Evolutionary conservation across 805 yeast species (phyloP).

Genomic region (Wickerhamiella musiphila): DNA sequence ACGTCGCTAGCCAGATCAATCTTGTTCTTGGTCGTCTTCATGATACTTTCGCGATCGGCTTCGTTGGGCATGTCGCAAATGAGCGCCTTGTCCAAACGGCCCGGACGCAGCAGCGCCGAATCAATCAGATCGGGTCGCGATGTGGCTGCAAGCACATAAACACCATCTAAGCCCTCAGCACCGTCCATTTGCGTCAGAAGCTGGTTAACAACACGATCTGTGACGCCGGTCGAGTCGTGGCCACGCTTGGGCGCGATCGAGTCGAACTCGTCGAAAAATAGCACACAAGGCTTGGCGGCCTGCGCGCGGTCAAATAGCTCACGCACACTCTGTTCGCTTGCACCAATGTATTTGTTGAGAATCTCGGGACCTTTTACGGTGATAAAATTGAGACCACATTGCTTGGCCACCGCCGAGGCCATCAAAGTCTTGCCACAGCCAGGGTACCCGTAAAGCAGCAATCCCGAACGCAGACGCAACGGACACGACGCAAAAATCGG

Average conservation of each 20-base stretch:
- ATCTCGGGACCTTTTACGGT: conserved; percentile 94
- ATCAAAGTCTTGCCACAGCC: conserved; percentile 93
- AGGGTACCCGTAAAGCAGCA: conserved; percentile 83
- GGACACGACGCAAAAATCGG: conserved; percentile 89
- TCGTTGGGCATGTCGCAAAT: conserved; percentile 72
- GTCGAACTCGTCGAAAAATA: conserved; percentile 91
- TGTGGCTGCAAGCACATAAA: conserved; percentile 90
- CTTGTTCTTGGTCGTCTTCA: conserved; percentile 34
- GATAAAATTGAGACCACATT: conserved; percentile 85
- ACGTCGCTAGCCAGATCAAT: conserved; percentile 41
- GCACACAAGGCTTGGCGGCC: conserved; percentile 82
- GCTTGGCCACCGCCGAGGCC: conserved; percentile 86
- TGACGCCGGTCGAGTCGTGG: conserved; percentile 93
- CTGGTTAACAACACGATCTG: conserved; percentile 94
- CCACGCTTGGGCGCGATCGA: conserved; percentile 96
- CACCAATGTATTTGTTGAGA: conserved; percentile 88
- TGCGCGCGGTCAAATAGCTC: conserved; percentile 89
- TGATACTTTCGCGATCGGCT: conserved; percentile 57
- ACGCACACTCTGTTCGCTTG: conserved; percentile 86
- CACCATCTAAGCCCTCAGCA: conserved; percentile 95
- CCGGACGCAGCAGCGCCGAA: conserved; percentile 87
- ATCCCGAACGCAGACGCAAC: conserved; percentile 72
- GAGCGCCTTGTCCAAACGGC: conserved; percentile 83
- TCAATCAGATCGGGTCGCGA: conserved; percentile 92
- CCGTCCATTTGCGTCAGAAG: conserved; percentile 98